Conservation (phyloP, 2,329 filamentous ascomycete species). For the Colletotrichum plurivorum region DNA sequence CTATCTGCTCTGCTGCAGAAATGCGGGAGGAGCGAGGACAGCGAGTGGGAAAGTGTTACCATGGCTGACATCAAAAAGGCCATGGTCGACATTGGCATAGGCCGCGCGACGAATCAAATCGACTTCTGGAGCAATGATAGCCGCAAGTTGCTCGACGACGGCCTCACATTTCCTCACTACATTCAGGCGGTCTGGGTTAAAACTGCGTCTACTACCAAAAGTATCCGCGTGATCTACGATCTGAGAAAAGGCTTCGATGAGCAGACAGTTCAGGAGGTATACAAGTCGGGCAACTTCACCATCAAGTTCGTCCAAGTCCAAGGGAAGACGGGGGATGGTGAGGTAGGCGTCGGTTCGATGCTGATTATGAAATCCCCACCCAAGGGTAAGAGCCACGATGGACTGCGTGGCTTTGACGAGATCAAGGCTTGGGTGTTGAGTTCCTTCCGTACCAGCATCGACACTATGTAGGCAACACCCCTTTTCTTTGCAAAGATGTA, state of each 20-base stretch:
- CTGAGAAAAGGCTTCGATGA: constrained; percentile 7
- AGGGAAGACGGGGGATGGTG: background rate
- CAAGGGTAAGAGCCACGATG: background rate
- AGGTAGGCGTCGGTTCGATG: background rate
- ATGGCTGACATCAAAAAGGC: background rate
- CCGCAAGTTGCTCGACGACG: constrained; percentile 5
- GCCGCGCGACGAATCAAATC: constrained; percentile 9
- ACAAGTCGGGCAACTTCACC: constrained; percentile 6
- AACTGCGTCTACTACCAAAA: background rate
- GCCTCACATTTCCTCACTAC: background rate
- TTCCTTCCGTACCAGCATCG: background rate
- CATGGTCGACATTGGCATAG: constrained; percentile 5
- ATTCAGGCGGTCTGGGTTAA: background rate
- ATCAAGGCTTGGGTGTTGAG: background rate
- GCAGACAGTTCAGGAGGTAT: constrained; percentile 16
- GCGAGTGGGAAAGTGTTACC: background rate
- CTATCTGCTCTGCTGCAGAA: constrained; percentile 1
- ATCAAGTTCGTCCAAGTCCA: constrained; percentile 16
- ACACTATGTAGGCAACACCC: background rate
- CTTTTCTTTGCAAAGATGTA: background rate
- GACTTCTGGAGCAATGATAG: constrained; percentile 3
- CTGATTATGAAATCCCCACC: background rate
- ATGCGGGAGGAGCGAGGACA: background rate
- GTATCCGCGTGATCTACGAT: constrained; percentile 7
- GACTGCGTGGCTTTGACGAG: background rate